These are phyloP conservation scores for Prunus davidiana DNA, from an alignment of 306 rosid species.

Conservation along the genomic window DNA sequence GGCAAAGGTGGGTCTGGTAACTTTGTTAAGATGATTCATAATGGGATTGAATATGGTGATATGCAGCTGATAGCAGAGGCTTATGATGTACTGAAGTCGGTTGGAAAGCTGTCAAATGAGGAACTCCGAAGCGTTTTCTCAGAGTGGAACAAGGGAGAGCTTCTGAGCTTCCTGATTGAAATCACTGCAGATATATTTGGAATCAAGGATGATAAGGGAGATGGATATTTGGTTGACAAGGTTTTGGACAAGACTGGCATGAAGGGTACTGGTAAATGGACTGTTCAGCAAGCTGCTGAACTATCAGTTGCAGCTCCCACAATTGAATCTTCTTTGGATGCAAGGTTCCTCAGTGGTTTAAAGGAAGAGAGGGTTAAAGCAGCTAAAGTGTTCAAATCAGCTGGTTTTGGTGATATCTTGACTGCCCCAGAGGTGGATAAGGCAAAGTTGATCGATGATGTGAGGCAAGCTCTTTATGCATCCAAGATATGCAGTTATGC, in stretches of 20 bases:
- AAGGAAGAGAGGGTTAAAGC: slow-evolving; percentile 91
- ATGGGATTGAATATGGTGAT: slow-evolving; percentile 92
- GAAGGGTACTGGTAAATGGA: slow-evolving; percentile 98
- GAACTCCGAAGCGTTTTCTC: slow-evolving; percentile 66
- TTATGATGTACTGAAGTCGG: slow-evolving; percentile 84
- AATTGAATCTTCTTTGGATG: slow-evolving; percentile 87
- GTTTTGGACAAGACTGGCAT: slow-evolving; percentile 94
- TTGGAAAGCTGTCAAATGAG: slow-evolving; percentile 82
- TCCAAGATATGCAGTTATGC: slow-evolving; percentile 95
- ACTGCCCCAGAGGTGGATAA: slow-evolving; percentile 60
- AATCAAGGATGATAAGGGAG: slow-evolving; percentile 79
- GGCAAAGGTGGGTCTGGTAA: slow-evolving; percentile 96
- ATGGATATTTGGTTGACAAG: slow-evolving; percentile 88
- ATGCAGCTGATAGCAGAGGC: slow-evolving; percentile 98
- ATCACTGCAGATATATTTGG: slow-evolving; percentile 89
- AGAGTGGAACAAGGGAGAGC: slow-evolving; percentile 94
- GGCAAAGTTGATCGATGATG: slow-evolving; percentile 73
- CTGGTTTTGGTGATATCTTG: slow-evolving; percentile 57
- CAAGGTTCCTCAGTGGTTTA: slow-evolving; percentile 89
- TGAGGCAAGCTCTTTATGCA: slow-evolving; percentile 86
- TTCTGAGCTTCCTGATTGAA: slow-evolving; percentile 84
- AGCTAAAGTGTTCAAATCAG: slow-evolving; percentile 69
- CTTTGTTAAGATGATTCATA: slow-evolving; percentile 93
- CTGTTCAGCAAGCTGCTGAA: slow-evolving; percentile 96
- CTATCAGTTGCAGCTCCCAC: slow-evolving; percentile 92